A percentile compares a stretch with the other conserved stretches of the same genome.
Conservation (phyloP, 345 rosid genomes). For the Atalantia buxifolia region DNA sequence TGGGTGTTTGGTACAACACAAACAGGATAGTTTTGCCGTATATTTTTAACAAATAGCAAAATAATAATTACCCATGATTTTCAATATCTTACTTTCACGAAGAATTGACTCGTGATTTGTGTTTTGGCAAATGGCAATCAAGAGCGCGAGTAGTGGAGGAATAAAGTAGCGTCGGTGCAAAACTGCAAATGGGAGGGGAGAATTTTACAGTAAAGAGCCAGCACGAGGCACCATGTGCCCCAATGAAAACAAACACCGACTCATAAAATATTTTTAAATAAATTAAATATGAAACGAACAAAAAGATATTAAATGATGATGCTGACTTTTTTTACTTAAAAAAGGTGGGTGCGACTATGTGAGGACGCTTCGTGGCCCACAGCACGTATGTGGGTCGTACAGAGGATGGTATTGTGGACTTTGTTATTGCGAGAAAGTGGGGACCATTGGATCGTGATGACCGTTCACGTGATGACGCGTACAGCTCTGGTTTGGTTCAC, state of each 20-base stretch:
- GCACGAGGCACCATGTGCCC: conserved; percentile 4
- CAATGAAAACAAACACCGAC: conserved; percentile 1
- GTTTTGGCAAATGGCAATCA: neutral
- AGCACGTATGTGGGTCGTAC: neutral
- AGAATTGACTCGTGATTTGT: neutral
- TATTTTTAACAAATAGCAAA: neutral
- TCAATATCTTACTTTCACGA: too few species aligned
- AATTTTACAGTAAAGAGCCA: neutral
- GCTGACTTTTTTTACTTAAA: neutral
- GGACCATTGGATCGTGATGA: neutral
- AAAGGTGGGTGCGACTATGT: neutral
- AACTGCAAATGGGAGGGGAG: too few species aligned
- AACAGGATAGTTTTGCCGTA: too few species aligned
- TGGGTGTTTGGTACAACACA: too few species aligned
- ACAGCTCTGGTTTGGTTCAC: neutral
- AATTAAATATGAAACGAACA: neutral
- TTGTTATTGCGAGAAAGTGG: neutral
- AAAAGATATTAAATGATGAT: neutral
- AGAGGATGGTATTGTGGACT: too few species aligned
- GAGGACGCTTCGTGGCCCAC: neutral
- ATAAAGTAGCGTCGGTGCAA: neutral
- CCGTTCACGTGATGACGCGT: neutral
- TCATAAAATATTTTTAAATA: neutral
- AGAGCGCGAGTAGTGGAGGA: neutral
- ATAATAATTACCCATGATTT: neutral